Evolutionary conservation across 23 red algal species (phyloP), one percentile per base, ranked within the genome.

Genomic region (Gracilaria caudata): DNA sequence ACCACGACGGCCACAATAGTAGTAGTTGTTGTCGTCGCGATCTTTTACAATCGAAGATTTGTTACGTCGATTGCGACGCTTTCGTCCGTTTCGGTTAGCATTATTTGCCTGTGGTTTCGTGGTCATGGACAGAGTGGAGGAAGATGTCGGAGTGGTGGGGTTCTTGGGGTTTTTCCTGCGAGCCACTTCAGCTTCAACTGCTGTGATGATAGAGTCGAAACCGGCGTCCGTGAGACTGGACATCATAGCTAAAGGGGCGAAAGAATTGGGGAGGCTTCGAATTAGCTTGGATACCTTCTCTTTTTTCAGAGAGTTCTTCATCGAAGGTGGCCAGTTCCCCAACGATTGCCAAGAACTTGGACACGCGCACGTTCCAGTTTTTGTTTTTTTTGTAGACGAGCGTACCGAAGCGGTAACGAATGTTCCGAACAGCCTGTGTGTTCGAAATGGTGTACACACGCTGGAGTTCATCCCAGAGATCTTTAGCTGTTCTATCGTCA

Each of bases 271-370:
- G 43, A 19, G 0, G 23, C 10, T 77, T 59, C 23, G 24, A 6
- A 28, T 26, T 9, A 26, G 28, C 25, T 38, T 55, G 35, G 72
- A 90, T 64, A 23, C 28, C 21, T 21, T 72, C 36, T 68, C 72
- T 57, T 66, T 56, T 78, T 35, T 73, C 88, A 40, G 57, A 40
- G 23, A 92, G 36, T 4, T 35, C 82, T 40, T 77, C 21, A 66
- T 92, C 21, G 54, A 61, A 61, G 5, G n/a, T 61, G 5, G 57
- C 57, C 7, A 61, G n/a, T 26, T 61, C 57, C 7, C 26, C 57
- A 20, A 61, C n/a, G 26, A 61, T 61, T 6, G 5, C 57, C 20
- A 61, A 29, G 26, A 61, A 68, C 28, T 68, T 33, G 12, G 63
- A 38, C 53, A 68, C 63, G 28, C 34, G 63, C 17, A 35, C 17